Evolutionary conservation across 768 basidiomycete species (phyloP), one percentile per base, ranked within the genome.

Genomic region (Candolleomyces aberdarensis): DNA sequence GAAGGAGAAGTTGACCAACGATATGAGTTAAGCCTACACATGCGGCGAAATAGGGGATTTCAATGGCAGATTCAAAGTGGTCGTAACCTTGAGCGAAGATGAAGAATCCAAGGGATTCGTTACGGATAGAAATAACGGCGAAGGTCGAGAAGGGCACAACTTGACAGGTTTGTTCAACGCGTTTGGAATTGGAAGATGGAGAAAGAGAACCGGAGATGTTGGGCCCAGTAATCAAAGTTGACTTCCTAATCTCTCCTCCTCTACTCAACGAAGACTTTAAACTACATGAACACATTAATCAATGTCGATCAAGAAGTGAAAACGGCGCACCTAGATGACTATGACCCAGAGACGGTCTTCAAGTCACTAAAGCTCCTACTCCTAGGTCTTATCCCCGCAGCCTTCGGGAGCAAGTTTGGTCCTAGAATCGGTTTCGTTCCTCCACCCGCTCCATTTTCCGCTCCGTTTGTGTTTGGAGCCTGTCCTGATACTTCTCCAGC

Each of bases 361-460:
- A 56, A 39, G 41, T 56, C 87, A 9, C 90, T 92, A 68, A 93
- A 93, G 63, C 90, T 92, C 65, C 89, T 74, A 20, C 89, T 91
- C 54, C 90, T 71, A 5, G 91, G 92, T 5, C 91, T 74, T 8
- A 75, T 65, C 3, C 77, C 77, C 7, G 78, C 76, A 9, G 75
- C 76, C 59, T 80, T 80, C 0, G 91, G 89, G 59, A 84, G 78
- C 66, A 92, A 91, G 51, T 88, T 86, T 0, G 87, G 77, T 14
- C 88, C 71, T 0, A 83, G 86, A 29, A 89, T 77, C 5, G 67
- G 69, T 1, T 65, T 71, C 43, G 65, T 60, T 26, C 36, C 26
- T 44, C 64, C 57, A 41, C 59, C 48, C 15, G 44, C 44, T n/a
- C n/a, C n/a, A n/a, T n/a, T n/a, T n/a, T n/a, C n/a, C 32, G 4